Evolutionary conservation across 2,329 filamentous ascomycete genomes (phyloP).

Genomic region (Dothiorella sarmentorum): DNA sequence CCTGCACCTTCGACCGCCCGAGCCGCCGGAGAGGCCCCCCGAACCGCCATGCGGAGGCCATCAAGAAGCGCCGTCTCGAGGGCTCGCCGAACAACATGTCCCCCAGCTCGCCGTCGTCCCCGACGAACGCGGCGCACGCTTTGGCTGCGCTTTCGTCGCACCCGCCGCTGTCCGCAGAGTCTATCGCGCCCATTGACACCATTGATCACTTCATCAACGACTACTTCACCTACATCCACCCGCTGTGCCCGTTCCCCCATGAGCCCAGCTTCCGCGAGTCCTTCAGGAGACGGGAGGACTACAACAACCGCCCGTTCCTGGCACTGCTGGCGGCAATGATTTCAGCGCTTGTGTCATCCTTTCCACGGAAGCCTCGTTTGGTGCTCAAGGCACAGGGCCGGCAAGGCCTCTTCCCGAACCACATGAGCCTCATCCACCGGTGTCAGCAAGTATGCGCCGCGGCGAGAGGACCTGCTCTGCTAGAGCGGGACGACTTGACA

Average conservation of each 20-base stretch:
- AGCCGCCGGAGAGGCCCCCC: constrained; percentile 63
- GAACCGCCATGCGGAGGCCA: constrained; percentile 63
- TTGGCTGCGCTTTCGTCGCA: constrained; percentile 49
- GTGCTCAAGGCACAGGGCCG: constrained; percentile 66
- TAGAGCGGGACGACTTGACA: constrained; percentile 53
- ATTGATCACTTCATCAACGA: constrained; percentile 71
- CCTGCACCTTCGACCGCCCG: constrained; percentile 64
- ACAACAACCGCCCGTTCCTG: constrained; percentile 63
- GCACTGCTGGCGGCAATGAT: constrained; percentile 73
- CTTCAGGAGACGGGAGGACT: constrained; percentile 64
- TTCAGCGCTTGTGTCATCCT: constrained; percentile 68
- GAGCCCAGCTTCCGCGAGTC: constrained; percentile 72
- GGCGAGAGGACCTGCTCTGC: constrained; percentile 59
- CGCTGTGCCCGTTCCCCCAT: constrained; percentile 73
- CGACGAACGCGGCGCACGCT: constrained; percentile 52
- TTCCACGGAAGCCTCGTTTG: constrained; percentile 66
- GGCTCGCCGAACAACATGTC: constrained; percentile 42
- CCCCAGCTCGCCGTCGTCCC: constrained; percentile 46
- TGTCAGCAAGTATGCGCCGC: constrained; percentile 67
- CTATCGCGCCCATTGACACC: constrained; percentile 66
- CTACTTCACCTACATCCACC: constrained; percentile 80
- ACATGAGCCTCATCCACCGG: constrained; percentile 65
- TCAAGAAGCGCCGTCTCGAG: constrained; percentile 59
- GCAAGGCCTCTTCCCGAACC: constrained; percentile 63
- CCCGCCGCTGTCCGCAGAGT: constrained; percentile 57